Percentiles rank a stretch among this genome's conserved stretches.
Evolutionary conservation across 768 basidiomycete species (phyloP).

Genomic region (Stropharia rugosoannulata): DNA sequence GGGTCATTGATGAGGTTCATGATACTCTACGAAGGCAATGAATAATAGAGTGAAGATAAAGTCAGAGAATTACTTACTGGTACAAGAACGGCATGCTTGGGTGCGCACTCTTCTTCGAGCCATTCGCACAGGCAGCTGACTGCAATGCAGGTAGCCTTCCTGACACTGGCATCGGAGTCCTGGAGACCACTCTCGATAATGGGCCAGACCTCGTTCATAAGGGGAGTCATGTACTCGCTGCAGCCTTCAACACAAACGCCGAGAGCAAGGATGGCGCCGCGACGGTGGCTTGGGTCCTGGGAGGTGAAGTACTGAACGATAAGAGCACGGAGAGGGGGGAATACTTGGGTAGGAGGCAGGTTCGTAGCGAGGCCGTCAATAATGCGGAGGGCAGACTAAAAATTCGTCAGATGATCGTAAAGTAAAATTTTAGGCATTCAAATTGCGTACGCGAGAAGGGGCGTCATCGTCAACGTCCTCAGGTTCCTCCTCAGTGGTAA

Average conservation of each 20-base stretch:
- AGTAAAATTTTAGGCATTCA: background rate
- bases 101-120: slow-evolving; percentile 90
- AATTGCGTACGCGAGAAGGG: slow-evolving; percentile 73
- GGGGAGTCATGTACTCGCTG: slow-evolving; percentile 95
- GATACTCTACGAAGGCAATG: slow-evolving; percentile 56
- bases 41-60: slow-evolving; percentile 2
- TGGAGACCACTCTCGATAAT: slow-evolving; percentile 85
- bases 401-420: background rate
- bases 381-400: slow-evolving; percentile 87
- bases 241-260: slow-evolving; percentile 97
- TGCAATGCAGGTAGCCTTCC: slow-evolving; percentile 95
- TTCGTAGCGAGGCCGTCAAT: slow-evolving; percentile 91
- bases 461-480: slow-evolving; percentile 93
- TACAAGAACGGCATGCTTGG: slow-evolving; percentile 79
- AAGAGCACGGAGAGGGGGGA: slow-evolving; percentile 83
- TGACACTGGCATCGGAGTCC: slow-evolving; percentile 80
- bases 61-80: slow-evolving; percentile 54
- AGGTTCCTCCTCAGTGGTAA: slow-evolving; percentile 91
- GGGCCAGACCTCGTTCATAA: slow-evolving; percentile 92
- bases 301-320: slow-evolving; percentile 87
- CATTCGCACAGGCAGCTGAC: slow-evolving; percentile 97
- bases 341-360: slow-evolving; percentile 93
- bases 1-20: slow-evolving; percentile 89
- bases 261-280: slow-evolving; percentile 92
- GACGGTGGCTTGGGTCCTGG: slow-evolving; percentile 73